phyloP scores from a whole-genome alignment of 371 early-diverging fungal species.

The Encephalitozoon hellem region DNA sequence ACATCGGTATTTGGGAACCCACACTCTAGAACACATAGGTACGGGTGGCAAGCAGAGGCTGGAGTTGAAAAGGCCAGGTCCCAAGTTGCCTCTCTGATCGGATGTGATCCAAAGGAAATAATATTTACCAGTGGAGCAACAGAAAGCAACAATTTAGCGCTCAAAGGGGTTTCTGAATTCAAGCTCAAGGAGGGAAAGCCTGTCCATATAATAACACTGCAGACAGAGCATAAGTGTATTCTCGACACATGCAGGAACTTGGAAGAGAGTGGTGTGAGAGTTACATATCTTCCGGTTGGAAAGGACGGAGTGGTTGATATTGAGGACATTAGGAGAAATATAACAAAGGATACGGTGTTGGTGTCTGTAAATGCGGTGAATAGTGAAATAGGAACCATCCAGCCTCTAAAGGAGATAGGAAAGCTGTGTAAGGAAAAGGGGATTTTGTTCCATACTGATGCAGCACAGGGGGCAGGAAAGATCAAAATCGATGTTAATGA shows the following conservation, averaged over 20 bases:
- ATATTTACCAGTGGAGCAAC: slow-evolving; percentile 97
- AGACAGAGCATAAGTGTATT: slow-evolving; percentile 98
- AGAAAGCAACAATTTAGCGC: slow-evolving; percentile 88
- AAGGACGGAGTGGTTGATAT: slow-evolving; percentile 71
- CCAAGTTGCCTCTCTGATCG: slow-evolving; percentile 78
- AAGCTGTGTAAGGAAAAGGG: slow-evolving; percentile 54
- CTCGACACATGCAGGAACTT: slow-evolving; percentile 91
- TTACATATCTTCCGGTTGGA: slow-evolving; percentile 87
- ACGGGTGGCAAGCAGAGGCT: slow-evolving; percentile 93
- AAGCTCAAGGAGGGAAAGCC: slow-evolving; percentile 62
- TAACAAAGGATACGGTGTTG: slow-evolving; percentile 76
- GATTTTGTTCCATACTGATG: slow-evolving; percentile 72
- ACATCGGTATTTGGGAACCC: slow-evolving; percentile 91
- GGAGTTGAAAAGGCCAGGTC: slow-evolving; percentile 82
- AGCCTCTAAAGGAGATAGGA: slow-evolving; percentile 86
- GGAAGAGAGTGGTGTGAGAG: slow-evolving; percentile 82
- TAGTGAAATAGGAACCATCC: slow-evolving; percentile 95
- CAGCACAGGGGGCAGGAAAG: slow-evolving; percentile 97
- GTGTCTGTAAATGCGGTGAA: slow-evolving; percentile 95
- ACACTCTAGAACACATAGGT: slow-evolving; percentile 88
- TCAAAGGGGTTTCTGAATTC: slow-evolving; percentile 91
- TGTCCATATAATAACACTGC: slow-evolving; percentile 86
- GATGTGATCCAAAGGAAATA: slow-evolving; percentile 90
- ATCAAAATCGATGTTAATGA: slow-evolving; percentile 84
- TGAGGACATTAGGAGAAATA: slow-evolving; percentile 68